Evolutionary conservation across 2,329 filamentous ascomycete genomes (phyloP).

Genomic region (Blumeria hordei): DNA sequence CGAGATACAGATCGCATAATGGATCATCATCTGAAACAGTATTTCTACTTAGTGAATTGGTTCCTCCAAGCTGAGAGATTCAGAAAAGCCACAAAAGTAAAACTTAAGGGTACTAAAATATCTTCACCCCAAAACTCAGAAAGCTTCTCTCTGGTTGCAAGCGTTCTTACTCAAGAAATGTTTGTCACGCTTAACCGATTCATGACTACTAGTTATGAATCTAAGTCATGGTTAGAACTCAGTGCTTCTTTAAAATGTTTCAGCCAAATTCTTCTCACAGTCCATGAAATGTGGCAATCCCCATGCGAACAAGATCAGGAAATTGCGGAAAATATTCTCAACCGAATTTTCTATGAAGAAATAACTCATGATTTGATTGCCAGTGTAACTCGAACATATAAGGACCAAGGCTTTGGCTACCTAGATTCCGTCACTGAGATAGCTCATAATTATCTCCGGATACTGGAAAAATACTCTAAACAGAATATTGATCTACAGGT

Average conservation of each 20-base stretch:
- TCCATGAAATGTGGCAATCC: slow-evolving; percentile 77
- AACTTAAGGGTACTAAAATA: slow-evolving; percentile 16
- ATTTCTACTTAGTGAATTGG: slow-evolving; percentile 83
- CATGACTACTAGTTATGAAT: slow-evolving; percentile 56
- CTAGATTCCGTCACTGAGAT: slow-evolving; percentile 81
- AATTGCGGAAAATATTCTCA: slow-evolving; percentile 91
- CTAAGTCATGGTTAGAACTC: slow-evolving; percentile 70
- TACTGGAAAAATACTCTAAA: slow-evolving; percentile 82
- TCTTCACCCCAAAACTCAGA: slow-evolving; percentile 29
- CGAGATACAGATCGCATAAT: slow-evolving; percentile 65
- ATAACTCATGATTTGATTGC: slow-evolving; percentile 74
- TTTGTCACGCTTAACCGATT: slow-evolving; percentile 71
- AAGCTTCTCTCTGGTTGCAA: slow-evolving; percentile 68
- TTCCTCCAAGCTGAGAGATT: slow-evolving; percentile 69
- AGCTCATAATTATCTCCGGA: slow-evolving; percentile 71
- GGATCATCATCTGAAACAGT: slow-evolving; percentile 56
- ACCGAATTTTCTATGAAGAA: slow-evolving; percentile 95
- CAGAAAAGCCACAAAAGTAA: slow-evolving; percentile 33
- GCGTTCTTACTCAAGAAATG: slow-evolving; percentile 81
- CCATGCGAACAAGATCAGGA: slow-evolving; percentile 81
- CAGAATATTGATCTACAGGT: slow-evolving; percentile 88
- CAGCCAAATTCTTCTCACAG: slow-evolving; percentile 75
- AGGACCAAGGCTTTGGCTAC: slow-evolving; percentile 82
- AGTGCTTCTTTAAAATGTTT: slow-evolving; percentile 82
- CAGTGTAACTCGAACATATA: slow-evolving; percentile 61